Evolutionary conservation across 257 asterid species (phyloP), one percentile per base, ranked within the genome.

Genomic region (Gardenia jasminoides): DNA sequence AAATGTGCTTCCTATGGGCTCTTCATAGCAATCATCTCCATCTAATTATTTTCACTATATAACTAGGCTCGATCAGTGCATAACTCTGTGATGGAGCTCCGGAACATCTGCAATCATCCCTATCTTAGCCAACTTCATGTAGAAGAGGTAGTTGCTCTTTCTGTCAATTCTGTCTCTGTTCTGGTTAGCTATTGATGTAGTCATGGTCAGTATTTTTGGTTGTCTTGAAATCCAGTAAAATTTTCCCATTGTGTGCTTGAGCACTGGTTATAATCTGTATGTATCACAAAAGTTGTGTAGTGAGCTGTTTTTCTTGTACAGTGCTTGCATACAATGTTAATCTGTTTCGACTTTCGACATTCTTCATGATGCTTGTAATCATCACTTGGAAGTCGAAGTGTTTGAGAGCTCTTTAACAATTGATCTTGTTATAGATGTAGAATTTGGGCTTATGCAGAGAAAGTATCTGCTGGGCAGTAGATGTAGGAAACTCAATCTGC

Each of bases 61-160:
- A 44, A 67, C 83, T 88, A 93, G 99, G 98, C 92, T 78, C 92
- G 99, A 56, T 80, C 98, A 31, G 97, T 96, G 85, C 99, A 96
- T 84, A 96, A 96, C 86, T 92, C 99, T 68, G 99, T 96, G 80
- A 96, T 96, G 97, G 99, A 96, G 90, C 92, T 93, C 17, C 93
- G 99, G 67, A 96, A 96, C 86, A 96, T 96, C 82, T 96, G 99
- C 86, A 96, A 96, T 88, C 99, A 96, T 84, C 99, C 99, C 11
- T 96, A 93, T 85, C 98, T 96, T 78, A 93, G 99, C 80, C 99
- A 96, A 80, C 97, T 96, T 80, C 99, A 96, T 83, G 98, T 92
- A 78, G 99, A 96, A 76, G 97, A 96, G 99, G 99, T 96, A 85
- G 82, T 46, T 78, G 62, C 39, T 83, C 41, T 83, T 77, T 67